Percentiles rank a stretch among this genome's conserved stretches.
These are phyloP conservation scores for Alternaria triticimaculans DNA, from an alignment of 2,329 filamentous ascomycete genomes.

Conservation along the genomic window DNA sequence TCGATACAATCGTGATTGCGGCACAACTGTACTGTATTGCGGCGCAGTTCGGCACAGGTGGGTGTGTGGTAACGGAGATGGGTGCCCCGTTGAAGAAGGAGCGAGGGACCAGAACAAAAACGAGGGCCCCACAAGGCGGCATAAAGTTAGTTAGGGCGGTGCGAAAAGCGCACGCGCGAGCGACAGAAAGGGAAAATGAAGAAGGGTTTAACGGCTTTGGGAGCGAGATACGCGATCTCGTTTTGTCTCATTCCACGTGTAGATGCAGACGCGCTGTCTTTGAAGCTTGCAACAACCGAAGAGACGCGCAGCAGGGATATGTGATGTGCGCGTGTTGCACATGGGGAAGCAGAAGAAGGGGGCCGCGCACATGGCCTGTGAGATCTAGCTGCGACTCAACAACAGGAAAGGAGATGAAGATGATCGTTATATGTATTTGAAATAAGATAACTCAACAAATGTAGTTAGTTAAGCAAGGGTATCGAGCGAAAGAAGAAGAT, in stretches of 20 bases:
- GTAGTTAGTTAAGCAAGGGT: conserved; percentile 13
- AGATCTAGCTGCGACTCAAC: background rate
- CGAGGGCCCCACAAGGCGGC: conserved; percentile 4
- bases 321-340: background rate
- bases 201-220: background rate
- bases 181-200: background rate
- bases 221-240: background rate
- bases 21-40: conserved; percentile 15
- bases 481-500: conserved; percentile 11
- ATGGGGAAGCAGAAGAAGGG: background rate
- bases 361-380: background rate
- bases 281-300: background rate
- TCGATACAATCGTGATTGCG: conserved; percentile 20
- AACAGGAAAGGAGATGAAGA: background rate
- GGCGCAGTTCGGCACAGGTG: conserved; percentile 12
- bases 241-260: background rate
- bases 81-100: conserved; percentile 5
- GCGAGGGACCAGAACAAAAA: background rate
- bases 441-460: background rate
- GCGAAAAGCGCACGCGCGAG: background rate
- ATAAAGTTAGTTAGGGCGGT: background rate
- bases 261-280: background rate
- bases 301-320: background rate
- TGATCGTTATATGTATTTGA: conserved; percentile 1
- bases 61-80: conserved; percentile 2